These are phyloP conservation scores for Houttuynia cordata DNA, from an alignment of 164 flowering plant genomes.

Conservation along the genomic window DNA sequence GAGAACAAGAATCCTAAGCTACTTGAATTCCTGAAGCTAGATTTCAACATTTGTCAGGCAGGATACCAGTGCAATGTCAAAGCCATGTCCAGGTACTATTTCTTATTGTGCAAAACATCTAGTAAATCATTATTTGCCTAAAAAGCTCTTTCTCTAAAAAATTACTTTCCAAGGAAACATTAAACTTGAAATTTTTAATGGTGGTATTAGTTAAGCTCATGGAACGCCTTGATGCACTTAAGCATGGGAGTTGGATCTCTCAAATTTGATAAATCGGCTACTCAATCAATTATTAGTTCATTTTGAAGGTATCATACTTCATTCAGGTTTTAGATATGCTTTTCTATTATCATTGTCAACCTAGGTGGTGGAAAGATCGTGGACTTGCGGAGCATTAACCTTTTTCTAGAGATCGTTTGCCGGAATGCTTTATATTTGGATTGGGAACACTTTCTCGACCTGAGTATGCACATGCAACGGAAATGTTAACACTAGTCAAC, in stretches of 20 bases:
- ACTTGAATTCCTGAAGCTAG: constrained; percentile 28
- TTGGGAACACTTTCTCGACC: neutral
- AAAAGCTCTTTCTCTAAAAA: too few relatives aligned
- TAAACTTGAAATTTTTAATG: too few relatives aligned
- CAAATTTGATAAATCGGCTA: too few relatives aligned
- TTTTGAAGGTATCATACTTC: too few relatives aligned
- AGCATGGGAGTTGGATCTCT: too few relatives aligned
- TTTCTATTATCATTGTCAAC: neutral
- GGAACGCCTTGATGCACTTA: too few relatives aligned
- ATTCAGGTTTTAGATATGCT: too few relatives aligned
- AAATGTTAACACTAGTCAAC: neutral
- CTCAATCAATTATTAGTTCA: too few relatives aligned
- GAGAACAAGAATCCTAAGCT: constrained; percentile 8
- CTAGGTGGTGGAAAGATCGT: constrained; percentile 41
- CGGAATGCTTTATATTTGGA: constrained; percentile 2
- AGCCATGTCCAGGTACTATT: constrained; percentile 22
- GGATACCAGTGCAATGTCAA: constrained; percentile 21
- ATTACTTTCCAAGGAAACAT: too few relatives aligned
- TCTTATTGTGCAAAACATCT: too few relatives aligned
- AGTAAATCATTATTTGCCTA: too few relatives aligned
- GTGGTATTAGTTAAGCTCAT: too few relatives aligned
- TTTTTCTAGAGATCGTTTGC: constrained; percentile 12
- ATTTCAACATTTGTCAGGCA: constrained; percentile 36
- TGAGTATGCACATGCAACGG: neutral
- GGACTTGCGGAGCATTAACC: constrained; percentile 13